A percentile compares a stretch with the other conserved stretches of the same genome.
Conservation (phyloP, 2,329 filamentous ascomycete genomes). For the Zymoseptoria brevis region DNA sequence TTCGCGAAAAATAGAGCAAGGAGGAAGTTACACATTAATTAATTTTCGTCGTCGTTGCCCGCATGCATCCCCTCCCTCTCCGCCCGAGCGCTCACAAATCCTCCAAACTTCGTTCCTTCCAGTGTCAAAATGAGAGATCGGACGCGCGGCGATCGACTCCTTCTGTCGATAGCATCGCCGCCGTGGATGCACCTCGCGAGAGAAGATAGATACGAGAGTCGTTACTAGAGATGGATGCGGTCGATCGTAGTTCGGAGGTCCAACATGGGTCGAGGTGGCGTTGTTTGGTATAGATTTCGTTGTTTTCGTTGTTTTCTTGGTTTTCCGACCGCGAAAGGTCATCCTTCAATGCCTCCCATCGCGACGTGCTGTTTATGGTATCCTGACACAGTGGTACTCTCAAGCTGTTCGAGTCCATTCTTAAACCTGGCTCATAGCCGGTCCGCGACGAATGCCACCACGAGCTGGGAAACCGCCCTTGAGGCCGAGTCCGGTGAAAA, state of each 20-base stretch:
- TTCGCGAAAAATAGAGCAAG: not conserved
- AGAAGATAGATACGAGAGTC: not conserved
- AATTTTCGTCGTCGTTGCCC: not conserved
- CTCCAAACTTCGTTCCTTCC: not conserved
- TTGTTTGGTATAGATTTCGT: not conserved
- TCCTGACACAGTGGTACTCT: not conserved
- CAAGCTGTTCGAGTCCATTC: not conserved
- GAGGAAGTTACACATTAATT: not conserved
- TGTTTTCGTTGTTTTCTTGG: not conserved
- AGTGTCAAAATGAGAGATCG: not conserved
- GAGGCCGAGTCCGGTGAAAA: conserved; percentile 49
- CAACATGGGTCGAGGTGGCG: not conserved
- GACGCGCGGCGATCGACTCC: not conserved
- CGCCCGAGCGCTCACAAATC: not conserved
- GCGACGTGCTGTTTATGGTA: not conserved
- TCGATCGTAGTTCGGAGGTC: not conserved
- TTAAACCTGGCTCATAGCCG: conserved; percentile 52
- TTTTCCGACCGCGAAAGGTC: not conserved
- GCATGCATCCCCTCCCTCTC: not conserved
- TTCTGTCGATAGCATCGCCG: not conserved
- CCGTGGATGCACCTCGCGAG: not conserved
- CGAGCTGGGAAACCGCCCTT: conserved; percentile 40
- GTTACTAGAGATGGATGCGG: not conserved
- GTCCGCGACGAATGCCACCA: conserved; percentile 40
- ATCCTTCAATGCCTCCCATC: not conserved